Evolutionary conservation across 2,329 filamentous ascomycete genomes (phyloP).

Genomic region (Leptographium wingfieldii): DNA sequence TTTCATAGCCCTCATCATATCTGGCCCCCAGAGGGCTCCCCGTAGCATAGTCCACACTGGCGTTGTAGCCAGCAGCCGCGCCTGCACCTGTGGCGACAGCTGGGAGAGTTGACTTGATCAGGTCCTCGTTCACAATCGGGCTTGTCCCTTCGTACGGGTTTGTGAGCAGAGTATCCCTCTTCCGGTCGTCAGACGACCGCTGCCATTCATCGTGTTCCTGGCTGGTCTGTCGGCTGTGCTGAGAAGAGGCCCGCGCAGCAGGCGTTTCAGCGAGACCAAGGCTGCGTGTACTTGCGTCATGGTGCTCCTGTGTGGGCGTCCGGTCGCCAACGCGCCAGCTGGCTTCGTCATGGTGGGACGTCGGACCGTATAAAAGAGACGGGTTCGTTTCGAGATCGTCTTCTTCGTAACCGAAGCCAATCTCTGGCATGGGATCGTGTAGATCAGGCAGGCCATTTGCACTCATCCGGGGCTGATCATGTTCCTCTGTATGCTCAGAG

Average conservation of each 20-base stretch:
- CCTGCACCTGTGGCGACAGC: constrained; percentile 20
- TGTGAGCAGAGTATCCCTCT: constrained; percentile 53
- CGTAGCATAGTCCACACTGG: constrained; percentile 29
- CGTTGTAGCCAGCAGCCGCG: constrained; percentile 13
- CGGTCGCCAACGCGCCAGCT: constrained; percentile 18
- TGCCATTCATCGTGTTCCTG: constrained; percentile 53
- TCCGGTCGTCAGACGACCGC: constrained; percentile 47
- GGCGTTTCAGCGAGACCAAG: constrained; percentile 39
- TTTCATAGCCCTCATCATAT: constrained; percentile 83
- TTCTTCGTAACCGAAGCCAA: constrained; percentile 50
- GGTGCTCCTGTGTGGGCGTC: constrained; percentile 23
- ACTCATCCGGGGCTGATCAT: constrained; percentile 41
- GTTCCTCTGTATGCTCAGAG: constrained; percentile 41
- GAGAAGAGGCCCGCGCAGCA: constrained; percentile 30
- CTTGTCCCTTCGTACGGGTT: constrained; percentile 56
- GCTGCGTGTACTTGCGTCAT: constrained; percentile 26
- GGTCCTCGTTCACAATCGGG: constrained; percentile 42
- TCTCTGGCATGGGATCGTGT: constrained; percentile 62
- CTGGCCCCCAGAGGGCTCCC: constrained; percentile 48
- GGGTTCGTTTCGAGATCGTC: constrained; percentile 69
- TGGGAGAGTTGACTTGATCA: constrained; percentile 20
- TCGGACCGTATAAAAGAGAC: constrained; percentile 61
- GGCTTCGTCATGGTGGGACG: constrained; percentile 33
- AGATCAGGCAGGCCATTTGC: constrained; percentile 58
- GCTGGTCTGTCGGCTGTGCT: constrained; percentile 40